Conservation (phyloP, 139 green algal genomes). For the Coelastrella sp. region DNA sequence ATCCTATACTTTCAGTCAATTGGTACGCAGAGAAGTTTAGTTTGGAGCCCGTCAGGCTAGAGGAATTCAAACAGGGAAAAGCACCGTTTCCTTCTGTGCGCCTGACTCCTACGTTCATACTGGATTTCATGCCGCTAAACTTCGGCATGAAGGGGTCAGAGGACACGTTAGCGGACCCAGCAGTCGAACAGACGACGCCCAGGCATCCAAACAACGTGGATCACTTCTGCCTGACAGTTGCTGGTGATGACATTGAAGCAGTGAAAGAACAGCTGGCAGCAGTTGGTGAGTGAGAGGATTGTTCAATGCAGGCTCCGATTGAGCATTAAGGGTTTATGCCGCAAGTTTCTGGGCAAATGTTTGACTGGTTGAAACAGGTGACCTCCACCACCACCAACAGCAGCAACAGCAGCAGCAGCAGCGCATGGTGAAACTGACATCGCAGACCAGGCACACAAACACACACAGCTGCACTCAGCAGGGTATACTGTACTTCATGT, state of each 20-base stretch:
- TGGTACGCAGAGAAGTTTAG: conserved; percentile 30
- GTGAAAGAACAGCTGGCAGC: conserved; percentile 21
- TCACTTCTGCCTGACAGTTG: conserved; percentile 30
- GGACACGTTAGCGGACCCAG: neutral
- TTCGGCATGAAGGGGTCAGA: neutral
- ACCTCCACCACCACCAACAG: too few species aligned
- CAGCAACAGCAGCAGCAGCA: too few species aligned
- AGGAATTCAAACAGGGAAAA: conserved; percentile 20
- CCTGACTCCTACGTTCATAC: conserved; percentile 19
- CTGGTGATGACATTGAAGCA: neutral
- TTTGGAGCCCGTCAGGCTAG: conserved; percentile 8
- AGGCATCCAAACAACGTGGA: conserved; percentile 3
- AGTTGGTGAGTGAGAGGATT: neutral
- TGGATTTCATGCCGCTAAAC: conserved; percentile 42
- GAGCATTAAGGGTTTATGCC: too few species aligned
- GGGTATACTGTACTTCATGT: too few species aligned
- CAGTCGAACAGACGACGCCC: neutral
- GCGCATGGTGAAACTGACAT: too few species aligned
- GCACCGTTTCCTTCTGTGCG: conserved; percentile 23
- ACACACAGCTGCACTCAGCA: too few species aligned
- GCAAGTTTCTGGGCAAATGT: too few species aligned
- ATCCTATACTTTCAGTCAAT: conserved; percentile 14
- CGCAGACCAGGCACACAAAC: too few species aligned
- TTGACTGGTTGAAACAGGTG: too few species aligned
- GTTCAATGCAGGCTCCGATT: too few species aligned